A percentile compares a stretch with the other conserved stretches of the same genome.
Evolutionary conservation across 2,329 filamentous ascomycete species (phyloP).

Genomic region (Microascus cirrosus): DNA sequence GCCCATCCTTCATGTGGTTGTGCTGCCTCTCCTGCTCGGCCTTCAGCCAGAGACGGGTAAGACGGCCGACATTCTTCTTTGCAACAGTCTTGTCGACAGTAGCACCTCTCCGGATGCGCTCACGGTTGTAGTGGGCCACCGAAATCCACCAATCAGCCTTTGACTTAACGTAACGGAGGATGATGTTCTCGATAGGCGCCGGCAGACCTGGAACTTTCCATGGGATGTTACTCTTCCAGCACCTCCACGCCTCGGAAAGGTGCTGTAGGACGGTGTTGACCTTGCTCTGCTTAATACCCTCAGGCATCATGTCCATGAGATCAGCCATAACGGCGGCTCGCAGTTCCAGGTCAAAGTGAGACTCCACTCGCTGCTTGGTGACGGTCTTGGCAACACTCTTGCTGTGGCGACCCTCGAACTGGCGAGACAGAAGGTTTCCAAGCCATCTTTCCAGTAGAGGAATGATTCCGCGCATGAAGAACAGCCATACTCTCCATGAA

Average conservation of each 20-base stretch:
- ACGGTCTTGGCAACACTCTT: slow-evolving; percentile 99
- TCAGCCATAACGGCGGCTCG: slow-evolving; percentile 98
- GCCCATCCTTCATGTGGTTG: slow-evolving; percentile 99
- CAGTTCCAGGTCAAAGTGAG: slow-evolving; percentile 93
- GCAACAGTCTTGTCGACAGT: slow-evolving; percentile 99
- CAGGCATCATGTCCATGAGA: slow-evolving; percentile 99
- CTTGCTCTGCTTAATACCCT: slow-evolving; percentile 99
- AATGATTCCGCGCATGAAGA: slow-evolving; percentile 98
- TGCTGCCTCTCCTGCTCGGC: slow-evolving; percentile 97
- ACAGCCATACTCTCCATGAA: slow-evolving; percentile 97
- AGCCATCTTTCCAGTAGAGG: slow-evolving; percentile 94
- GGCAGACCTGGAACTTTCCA: slow-evolving; percentile 98
- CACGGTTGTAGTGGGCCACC: slow-evolving; percentile 96
- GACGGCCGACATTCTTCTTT: slow-evolving; percentile 94
- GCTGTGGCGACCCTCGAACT: slow-evolving; percentile 96
- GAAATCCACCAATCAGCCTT: slow-evolving; percentile 99
- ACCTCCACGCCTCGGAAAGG: slow-evolving; percentile 95
- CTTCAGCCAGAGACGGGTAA: slow-evolving; percentile 94
- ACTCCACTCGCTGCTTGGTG: slow-evolving; percentile 97
- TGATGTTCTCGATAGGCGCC: slow-evolving; percentile 97
- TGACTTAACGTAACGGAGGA: slow-evolving; percentile 94
- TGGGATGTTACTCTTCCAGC: slow-evolving; percentile 99
- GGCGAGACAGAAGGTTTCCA: slow-evolving; percentile 88
- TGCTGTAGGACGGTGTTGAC: slow-evolving; percentile 97
- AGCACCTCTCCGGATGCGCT: slow-evolving; percentile 89